Conservation (phyloP, 345 rosid genomes). For the Bruguiera parviflora region DNA sequence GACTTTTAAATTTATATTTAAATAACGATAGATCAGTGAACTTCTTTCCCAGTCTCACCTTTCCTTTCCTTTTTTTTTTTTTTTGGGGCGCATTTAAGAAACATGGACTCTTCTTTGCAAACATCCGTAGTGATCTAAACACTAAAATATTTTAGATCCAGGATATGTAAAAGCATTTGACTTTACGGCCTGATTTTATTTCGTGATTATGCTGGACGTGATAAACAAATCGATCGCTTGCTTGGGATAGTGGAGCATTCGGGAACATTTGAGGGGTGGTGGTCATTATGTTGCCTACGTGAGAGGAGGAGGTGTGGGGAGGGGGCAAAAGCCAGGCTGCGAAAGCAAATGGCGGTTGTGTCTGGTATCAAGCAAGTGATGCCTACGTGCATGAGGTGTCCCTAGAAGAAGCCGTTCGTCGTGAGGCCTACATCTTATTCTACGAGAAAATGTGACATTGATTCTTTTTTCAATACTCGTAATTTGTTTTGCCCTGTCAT, state of each 20-base stretch:
- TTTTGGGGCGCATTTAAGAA: no score
- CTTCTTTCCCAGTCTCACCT: no score
- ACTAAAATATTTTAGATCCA: no score
- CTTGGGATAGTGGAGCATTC: constrained; percentile 84
- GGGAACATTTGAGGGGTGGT: constrained; percentile 89
- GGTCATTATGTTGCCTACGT: constrained; percentile 94
- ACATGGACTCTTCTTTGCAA: no score
- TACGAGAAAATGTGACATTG: constrained; percentile 50
- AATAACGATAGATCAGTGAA: no score
- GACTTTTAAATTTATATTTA: no score
- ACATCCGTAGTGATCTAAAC: no score
- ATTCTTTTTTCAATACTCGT: constrained; percentile 1
- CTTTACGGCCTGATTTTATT: no score
- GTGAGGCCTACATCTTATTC: constrained; percentile 91
- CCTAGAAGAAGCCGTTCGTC: constrained; percentile 65
- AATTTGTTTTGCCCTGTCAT: constrained; percentile 14
- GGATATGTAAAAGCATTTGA: no score
- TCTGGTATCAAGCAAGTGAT: constrained; percentile 76
- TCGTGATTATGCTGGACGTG: no score
- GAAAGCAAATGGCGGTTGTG: constrained; percentile 26
- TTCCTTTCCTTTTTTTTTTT: no score
- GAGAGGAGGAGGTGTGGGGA: constrained; percentile 39
- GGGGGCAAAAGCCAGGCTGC: constrained; percentile 19
- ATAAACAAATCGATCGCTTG: constrained; percentile 46
- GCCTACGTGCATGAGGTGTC: constrained; percentile 59